These are phyloP conservation scores for Tolypocladium ovalisporum DNA, from an alignment of 2,329 filamentous ascomycete genomes.

Conservation along the genomic window DNA sequence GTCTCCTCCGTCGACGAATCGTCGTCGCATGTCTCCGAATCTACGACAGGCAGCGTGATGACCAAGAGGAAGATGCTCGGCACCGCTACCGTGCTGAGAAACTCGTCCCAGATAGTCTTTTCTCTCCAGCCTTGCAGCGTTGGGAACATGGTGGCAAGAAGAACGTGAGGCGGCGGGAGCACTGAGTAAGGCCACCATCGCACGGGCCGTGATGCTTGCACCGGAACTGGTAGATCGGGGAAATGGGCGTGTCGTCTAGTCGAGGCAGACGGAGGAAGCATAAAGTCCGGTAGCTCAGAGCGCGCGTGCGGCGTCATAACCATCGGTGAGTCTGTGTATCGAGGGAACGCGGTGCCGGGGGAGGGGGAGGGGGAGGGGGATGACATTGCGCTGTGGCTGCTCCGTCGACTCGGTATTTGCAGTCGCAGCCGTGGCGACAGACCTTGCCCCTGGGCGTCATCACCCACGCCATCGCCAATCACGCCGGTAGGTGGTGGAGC, in stretches of 20 bases:
- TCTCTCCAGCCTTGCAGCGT: slow-evolving; percentile 72
- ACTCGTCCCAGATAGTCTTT: slow-evolving; percentile 76
- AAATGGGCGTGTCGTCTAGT: slow-evolving; percentile 36
- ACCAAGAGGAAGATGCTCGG: slow-evolving; percentile 85
- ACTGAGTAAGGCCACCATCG: slow-evolving; percentile 74
- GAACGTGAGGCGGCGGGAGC: slow-evolving; percentile 59
- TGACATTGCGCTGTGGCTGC: slow-evolving; percentile 31
- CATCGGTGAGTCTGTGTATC: slow-evolving; percentile 49
- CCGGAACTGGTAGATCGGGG: slow-evolving; percentile 27
- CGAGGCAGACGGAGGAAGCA: slow-evolving; percentile 30
- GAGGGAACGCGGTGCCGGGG: slow-evolving; percentile 55
- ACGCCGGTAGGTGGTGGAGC: slow-evolving; percentile 26
- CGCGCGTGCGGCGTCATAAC: slow-evolving; percentile 29
- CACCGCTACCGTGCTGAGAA: slow-evolving; percentile 72
- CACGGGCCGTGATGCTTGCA: slow-evolving; percentile 35
- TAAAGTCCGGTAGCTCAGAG: slow-evolving; percentile 40
- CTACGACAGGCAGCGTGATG: slow-evolving; percentile 83
- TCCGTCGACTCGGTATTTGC: slow-evolving; percentile 34
- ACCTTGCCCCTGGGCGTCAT: background rate
- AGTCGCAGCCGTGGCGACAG: slow-evolving; percentile 23
- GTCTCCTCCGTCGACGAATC: slow-evolving; percentile 13
- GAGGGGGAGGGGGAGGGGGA: slow-evolving; percentile 40
- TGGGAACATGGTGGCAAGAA: slow-evolving; percentile 72
- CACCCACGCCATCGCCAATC: background rate
- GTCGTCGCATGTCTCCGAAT: slow-evolving; percentile 48